Evolutionary conservation across 2,329 filamentous ascomycete genomes (phyloP), one percentile per base, ranked within the genome.

Genomic region (Neonectria coccinea): DNA sequence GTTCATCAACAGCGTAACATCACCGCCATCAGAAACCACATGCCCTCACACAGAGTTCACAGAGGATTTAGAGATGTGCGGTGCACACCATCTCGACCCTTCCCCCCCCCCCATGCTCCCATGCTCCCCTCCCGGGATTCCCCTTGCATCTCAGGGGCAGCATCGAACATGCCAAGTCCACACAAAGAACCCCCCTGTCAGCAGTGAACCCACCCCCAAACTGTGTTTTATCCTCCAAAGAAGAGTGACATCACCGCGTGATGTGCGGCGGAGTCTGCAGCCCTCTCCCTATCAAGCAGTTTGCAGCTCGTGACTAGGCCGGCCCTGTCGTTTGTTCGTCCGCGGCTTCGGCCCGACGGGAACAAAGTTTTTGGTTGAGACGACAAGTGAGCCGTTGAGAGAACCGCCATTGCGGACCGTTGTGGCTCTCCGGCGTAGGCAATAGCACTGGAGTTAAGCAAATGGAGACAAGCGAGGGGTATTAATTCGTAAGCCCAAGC

Each of bases 131-230:
- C 16, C 45, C 44, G n/a, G 56, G 56, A 52, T 52, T 7, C n/a
- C 56, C 56, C 56, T 59, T 16, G 47, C 27, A 41, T 4, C 22
- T 51, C 56, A 58, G 56, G 56, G 45, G 56, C 33, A 58, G 14
- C 29, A 27, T 42, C 27, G 2, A 20, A 10, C 27, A 51, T 27
- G 16, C 45, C 45, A 10, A 48, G 12, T 48, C 22, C 42, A 16
- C 29, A 45, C n/a, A n/a, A 59, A n/a, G 16, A 41, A 55, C 58
- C 68, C 66, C 66, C 39, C 39, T 61, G 57, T 55, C 51, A 44
- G 51, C 64, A 29, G 22, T 18, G 4, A 25, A 11, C 31, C 16
- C n/a, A n/a, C n/a, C 52, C 45, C 55, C 22, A 22, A 67, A 69
- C 61, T 36, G 31, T 20, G 3, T 8, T 29, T 29, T 11, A 33